phyloP scores from a whole-genome alignment of 2,329 filamentous ascomycete genomes.

The Pezicula carpinea region DNA sequence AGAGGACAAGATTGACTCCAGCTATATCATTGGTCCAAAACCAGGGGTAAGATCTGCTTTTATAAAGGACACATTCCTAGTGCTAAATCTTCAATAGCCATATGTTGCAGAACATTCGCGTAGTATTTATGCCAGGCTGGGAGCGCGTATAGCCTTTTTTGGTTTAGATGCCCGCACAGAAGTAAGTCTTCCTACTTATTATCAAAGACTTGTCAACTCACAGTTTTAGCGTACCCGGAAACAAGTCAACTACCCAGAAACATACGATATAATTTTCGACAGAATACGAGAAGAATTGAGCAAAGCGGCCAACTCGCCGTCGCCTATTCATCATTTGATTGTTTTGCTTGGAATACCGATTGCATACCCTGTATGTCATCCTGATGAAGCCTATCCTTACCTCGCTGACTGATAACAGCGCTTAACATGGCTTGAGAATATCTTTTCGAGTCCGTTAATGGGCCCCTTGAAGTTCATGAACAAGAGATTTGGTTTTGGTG shows the following conservation, averaged over 20 bases:
- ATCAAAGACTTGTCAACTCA: background rate
- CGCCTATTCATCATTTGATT: conserved; percentile 83
- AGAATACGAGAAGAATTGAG: conserved; percentile 69
- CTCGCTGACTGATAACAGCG: conserved; percentile 44
- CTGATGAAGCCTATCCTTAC: conserved; percentile 30
- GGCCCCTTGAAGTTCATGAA: conserved; percentile 86
- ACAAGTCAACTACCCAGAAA: conserved; percentile 91
- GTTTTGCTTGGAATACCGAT: conserved; percentile 84
- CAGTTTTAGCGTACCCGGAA: conserved; percentile 66
- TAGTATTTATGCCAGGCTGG: conserved; percentile 80
- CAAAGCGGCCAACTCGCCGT: conserved; percentile 53
- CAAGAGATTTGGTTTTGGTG: conserved; percentile 76
- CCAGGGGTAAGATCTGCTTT: conserved; percentile 40
- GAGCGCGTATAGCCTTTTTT: conserved; percentile 76
- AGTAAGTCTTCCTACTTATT: conserved; percentile 34
- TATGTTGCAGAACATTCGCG: conserved; percentile 87
- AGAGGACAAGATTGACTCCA: conserved; percentile 55
- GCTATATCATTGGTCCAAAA: conserved; percentile 59
- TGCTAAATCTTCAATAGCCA: conserved; percentile 40
- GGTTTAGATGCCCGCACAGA: conserved; percentile 93
- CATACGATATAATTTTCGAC: conserved; percentile 78
- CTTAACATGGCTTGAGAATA: conserved; percentile 94
- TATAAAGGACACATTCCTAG: background rate
- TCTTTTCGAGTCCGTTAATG: conserved; percentile 80
- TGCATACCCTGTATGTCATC: conserved; percentile 66